Evolutionary conservation across 768 basidiomycete genomes (phyloP).

Genomic region (Grammothele lineata): DNA sequence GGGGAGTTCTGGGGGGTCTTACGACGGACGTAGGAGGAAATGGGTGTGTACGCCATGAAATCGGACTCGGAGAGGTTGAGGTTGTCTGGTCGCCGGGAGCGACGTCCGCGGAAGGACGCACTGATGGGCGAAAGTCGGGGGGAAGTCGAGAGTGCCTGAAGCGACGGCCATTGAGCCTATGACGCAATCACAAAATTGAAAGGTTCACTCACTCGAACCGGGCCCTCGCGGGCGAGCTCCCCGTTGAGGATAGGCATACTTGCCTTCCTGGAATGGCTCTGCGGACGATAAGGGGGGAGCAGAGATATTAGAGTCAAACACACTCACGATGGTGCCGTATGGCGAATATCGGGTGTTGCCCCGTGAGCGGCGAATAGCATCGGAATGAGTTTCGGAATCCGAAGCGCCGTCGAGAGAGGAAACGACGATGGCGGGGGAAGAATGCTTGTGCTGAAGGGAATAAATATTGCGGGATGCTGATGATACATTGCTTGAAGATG

Average conservation of each 20-base stretch:
- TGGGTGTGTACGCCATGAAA: slow-evolving; percentile 49
- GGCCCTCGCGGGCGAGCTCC: slow-evolving; percentile 16
- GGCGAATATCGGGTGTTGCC: slow-evolving; percentile 29
- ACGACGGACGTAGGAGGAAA: slow-evolving; percentile 75
- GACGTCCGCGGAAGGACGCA: slow-evolving; percentile 19
- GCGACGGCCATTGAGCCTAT: background rate
- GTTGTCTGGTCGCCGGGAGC: slow-evolving; percentile 19
- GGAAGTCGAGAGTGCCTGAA: slow-evolving; percentile 28
- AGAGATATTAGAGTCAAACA: background rate
- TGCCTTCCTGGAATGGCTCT: slow-evolving; percentile 26
- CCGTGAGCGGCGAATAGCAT: slow-evolving; percentile 21
- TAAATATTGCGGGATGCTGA: slow-evolving; percentile 19
- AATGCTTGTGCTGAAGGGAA: slow-evolving; percentile 13
- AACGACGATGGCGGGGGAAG: slow-evolving; percentile 25
- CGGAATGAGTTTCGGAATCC: slow-evolving; percentile 14
- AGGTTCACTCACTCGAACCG: slow-evolving; percentile 26
- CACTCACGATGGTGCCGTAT: slow-evolving; percentile 28
- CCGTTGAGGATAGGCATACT: slow-evolving; percentile 26
- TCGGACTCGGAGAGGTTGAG: slow-evolving; percentile 24
- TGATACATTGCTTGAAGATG: slow-evolving; percentile 21
- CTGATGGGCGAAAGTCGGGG: slow-evolving; percentile 22
- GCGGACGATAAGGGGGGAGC: slow-evolving; percentile 4
- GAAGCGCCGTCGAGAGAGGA: slow-evolving; percentile 18
- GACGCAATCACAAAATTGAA: background rate
- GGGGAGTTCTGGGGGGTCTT: slow-evolving; percentile 75